Percentiles rank a stretch among this genome's conserved stretches.
Conservation (phyloP, 2,329 filamentous ascomycete species). For the Talaromyces rugulosus region DNA sequence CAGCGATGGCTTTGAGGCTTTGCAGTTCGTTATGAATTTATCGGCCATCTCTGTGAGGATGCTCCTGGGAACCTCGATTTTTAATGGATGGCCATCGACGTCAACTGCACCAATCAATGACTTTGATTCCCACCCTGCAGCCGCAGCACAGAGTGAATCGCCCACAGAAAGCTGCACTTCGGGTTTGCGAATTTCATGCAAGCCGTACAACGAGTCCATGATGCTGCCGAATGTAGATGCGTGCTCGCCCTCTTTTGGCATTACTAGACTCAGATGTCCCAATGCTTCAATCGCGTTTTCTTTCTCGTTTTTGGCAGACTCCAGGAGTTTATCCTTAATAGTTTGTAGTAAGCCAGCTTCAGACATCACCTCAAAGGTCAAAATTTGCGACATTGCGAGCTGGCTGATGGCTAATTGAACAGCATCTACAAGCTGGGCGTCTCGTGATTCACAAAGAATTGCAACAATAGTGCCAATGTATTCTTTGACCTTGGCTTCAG, state of each 20-base stretch:
- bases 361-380: slow-evolving; percentile 34
- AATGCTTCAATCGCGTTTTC: slow-evolving; percentile 78
- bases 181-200: slow-evolving; percentile 79
- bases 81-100: slow-evolving; percentile 55
- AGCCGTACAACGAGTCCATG: slow-evolving; percentile 63
- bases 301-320: slow-evolving; percentile 71
- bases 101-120: slow-evolving; percentile 72
- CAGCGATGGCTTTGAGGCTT: slow-evolving; percentile 79
- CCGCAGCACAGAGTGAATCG: slow-evolving; percentile 75
- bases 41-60: slow-evolving; percentile 58
- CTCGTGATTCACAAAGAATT: slow-evolving; percentile 52
- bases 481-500: slow-evolving; percentile 36
- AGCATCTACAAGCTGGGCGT: slow-evolving; percentile 55
- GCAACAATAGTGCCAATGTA: slow-evolving; percentile 45
- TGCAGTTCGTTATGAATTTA: slow-evolving; percentile 72
- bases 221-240: slow-evolving; percentile 46
- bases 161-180: slow-evolving; percentile 90
- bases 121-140: slow-evolving; percentile 78
- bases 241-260: slow-evolving; percentile 25
- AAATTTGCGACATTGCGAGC: slow-evolving; percentile 55
- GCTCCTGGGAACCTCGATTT: slow-evolving; percentile 30
- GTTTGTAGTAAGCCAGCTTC: slow-evolving; percentile 32
- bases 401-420: slow-evolving; percentile 57
- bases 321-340: slow-evolving; percentile 60
- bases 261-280: slow-evolving; percentile 66